Base-by-base conservation (phyloP, 1,284 basidiomycete species). In the Ustilago lituana region DNA sequence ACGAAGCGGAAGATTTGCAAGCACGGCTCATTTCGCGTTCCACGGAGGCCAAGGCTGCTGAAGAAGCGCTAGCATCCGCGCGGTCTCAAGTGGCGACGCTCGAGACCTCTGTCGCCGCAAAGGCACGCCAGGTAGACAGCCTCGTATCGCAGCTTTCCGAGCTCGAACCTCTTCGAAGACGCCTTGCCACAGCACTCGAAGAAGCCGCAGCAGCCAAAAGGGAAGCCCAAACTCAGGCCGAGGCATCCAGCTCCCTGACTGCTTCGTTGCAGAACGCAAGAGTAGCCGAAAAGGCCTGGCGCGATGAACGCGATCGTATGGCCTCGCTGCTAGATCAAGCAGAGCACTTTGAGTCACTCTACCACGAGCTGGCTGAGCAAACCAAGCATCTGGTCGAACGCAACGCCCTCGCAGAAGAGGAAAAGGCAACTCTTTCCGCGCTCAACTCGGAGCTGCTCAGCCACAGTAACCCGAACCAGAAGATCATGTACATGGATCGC, bases 401-500 rank as follows among this genome's bases (percentile, higher is more conserved):
- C 22, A 56, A 60, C 11, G 55, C 59, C 0, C 39, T 71, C 11
- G 59, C 63, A 17, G 68, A 71, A n/a, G 36, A 63, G 41, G 63
- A 71, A 20, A 55, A 51, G 14, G 58, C 63, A 0, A 33, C 45
- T 1, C 48, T 71, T 12, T 59, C 68, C 23, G 52, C 55, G 19
- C 51, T 67, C 41, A 71, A 62, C 37, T 35, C 63, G n/a, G 58
- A 66, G 36, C 40, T 71, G 39, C 43, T 71, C 15, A 55, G 63
- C 20, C 68, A 71, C 41, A 67, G 44, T 39, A 71, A 71, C 20
- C 68, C 68, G 2, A 58, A 54, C 19, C 68, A 71, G 37, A 71
- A 66, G 63, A 71, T 67, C 38, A 53, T 67, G 51, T 71, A 71
- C 40, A 66, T 71, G 58, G 68, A 66, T 20, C 44, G 63, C 2